Evolutionary conservation across 495 filamentous ascomycete genomes (phyloP), one percentile per base, ranked within the genome.

Genomic region (Lentithecium fluviatile): DNA sequence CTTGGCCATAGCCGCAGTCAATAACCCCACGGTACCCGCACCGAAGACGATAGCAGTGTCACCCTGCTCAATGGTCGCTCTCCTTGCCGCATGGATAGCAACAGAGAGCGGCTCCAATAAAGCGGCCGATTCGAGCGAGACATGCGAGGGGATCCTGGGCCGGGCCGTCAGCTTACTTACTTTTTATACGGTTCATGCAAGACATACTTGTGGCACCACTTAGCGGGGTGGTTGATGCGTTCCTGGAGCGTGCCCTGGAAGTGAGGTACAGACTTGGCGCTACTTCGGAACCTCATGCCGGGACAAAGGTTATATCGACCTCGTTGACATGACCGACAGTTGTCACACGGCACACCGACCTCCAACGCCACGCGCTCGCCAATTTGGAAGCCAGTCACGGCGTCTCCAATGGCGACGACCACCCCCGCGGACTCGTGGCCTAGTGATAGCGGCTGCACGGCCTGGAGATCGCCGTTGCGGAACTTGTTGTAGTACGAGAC

Each of bases 181-280:
- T 59, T 52, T 61, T 47, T 60, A 23, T 6, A 40, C 21, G 20
- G 51, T 47, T 68, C 52, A 64, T 65, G 53, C 61, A 69, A 58
- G 54, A 65, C 68, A 58, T 70, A 72, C 69, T 68, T 67, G 61
- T 71, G 58, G 46, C 69, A 71, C 69, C 69, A 71, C 59, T 69
- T 69, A 48, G 67, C 67, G 38, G 69, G 69, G 57, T 69, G 67
- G 46, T 71, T 71, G 49, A 71, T 68, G 11, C 65, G 63, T 46
- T 69, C 67, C 64, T 71, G 69, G 48, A 71, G 67, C 21, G 67
- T 71, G 11, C 69, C 69, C 57, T 71, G 69, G 49, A 63, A 71
- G 56, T 71, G 69, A 59, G 69, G 69, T 42, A 71, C 60, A 51
- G 67, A 70, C 56, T 71, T 71, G 47, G 69, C 69, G 32, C 66